Conservation (phyloP, 2,329 filamentous ascomycete species). For the Metarhizium brunneum region DNA sequence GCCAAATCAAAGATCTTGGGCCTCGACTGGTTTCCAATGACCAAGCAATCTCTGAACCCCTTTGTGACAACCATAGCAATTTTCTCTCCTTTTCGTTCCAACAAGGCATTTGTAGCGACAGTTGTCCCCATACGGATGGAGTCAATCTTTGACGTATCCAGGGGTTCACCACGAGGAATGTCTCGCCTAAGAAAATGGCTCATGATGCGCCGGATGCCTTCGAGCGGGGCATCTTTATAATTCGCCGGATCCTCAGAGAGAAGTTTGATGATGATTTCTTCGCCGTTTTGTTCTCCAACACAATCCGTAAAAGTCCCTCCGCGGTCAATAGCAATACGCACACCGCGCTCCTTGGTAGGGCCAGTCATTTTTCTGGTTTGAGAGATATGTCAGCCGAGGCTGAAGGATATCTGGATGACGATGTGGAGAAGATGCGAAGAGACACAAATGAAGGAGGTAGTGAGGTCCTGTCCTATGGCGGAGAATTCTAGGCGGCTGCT, state of each 20-base stretch:
- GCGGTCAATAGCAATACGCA: constrained; percentile 25
- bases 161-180: constrained; percentile 22
- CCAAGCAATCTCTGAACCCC: constrained; percentile 62
- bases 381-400: not conserved
- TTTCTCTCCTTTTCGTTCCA: constrained; percentile 64
- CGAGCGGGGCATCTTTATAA: constrained; percentile 64
- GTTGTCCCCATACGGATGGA: constrained; percentile 76
- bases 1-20: constrained; percentile 67
- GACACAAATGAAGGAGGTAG: too few species aligned
- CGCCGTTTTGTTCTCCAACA: constrained; percentile 54
- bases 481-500: too few species aligned
- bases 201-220: constrained; percentile 52
- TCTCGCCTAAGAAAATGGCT: constrained; percentile 22
- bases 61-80: constrained; percentile 63
- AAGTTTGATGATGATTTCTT: constrained; percentile 63
- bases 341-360: constrained; percentile 73
- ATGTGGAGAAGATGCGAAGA: not conserved
- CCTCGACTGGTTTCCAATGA: constrained; percentile 65
- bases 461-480: too few species aligned
- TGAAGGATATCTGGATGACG: not conserved
- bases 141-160: constrained; percentile 35
- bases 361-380: constrained; percentile 32
- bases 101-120: constrained; percentile 67
- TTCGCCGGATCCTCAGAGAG: constrained; percentile 64
- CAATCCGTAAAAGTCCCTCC: constrained; percentile 58